phyloP scores from a whole-genome alignment of 75 land plant species.

The Cupressus sempervirens region DNA sequence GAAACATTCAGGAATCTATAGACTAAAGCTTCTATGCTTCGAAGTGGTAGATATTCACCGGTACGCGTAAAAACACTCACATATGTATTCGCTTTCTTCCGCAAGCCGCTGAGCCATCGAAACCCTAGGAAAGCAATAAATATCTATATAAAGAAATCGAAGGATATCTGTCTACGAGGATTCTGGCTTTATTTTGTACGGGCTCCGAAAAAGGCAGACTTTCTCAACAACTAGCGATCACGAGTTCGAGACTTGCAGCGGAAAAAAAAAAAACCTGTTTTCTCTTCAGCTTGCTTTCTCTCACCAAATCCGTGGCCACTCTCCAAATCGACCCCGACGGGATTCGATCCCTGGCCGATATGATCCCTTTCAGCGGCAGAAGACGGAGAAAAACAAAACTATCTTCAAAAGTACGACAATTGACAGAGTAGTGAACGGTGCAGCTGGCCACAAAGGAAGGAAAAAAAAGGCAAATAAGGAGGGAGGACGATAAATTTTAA shows the following conservation, averaged over 20 bases:
- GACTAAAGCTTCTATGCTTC: neutral
- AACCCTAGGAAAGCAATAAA: neutral
- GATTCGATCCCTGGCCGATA: neutral
- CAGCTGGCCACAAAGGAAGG: neutral
- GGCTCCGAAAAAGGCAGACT: neutral
- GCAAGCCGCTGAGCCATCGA: neutral
- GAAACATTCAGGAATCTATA: neutral
- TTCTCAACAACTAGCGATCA: neutral
- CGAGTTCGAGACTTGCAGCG: neutral
- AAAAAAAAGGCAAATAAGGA: neutral
- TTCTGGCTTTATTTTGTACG: neutral
- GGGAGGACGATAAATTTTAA: neutral
- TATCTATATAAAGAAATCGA: neutral
- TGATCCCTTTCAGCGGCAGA: neutral
- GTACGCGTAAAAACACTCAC: neutral
- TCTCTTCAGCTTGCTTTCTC: neutral
- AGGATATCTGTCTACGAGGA: neutral
- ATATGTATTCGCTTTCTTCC: neutral
- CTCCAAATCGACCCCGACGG: neutral
- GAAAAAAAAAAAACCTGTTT: neutral
- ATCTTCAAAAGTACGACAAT: slow-evolving; percentile 6
- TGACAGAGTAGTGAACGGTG: neutral
- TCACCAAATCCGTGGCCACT: neutral
- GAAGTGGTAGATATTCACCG: neutral
- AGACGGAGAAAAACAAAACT: neutral